Evolutionary conservation across 441 rosid genomes (phyloP).

Genomic region (Euphorbia celastroides): DNA sequence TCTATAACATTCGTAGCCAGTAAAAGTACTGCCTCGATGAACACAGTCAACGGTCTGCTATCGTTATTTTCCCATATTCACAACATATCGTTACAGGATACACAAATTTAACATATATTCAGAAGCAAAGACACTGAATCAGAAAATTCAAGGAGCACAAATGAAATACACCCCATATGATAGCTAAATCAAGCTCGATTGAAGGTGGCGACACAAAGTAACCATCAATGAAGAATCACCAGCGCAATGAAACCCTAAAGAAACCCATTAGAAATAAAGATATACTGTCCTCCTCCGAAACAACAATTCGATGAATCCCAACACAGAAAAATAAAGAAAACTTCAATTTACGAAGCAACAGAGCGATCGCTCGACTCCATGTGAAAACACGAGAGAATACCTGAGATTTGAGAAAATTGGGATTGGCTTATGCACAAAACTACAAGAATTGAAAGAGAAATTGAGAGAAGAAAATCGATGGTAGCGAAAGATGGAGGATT

Average conservation of each 20-base stretch:
- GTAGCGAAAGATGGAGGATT: conserved; percentile 32
- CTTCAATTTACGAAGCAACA: background rate
- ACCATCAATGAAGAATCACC: background rate
- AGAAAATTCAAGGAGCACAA: background rate
- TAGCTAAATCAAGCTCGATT: background rate
- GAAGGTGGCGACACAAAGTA: background rate
- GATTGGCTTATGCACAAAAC: background rate
- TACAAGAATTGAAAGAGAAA: background rate
- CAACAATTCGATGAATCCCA: background rate
- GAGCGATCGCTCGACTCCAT: too few relatives aligned
- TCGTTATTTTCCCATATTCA: background rate
- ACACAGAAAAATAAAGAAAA: background rate
- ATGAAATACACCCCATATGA: background rate
- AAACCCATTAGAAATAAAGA: background rate
- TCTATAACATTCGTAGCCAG: background rate
- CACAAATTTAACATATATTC: background rate
- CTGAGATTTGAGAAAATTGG: background rate
- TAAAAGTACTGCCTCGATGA: background rate
- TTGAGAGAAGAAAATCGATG: background rate
- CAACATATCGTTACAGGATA: background rate
- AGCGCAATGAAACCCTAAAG: background rate
- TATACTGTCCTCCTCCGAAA: background rate
- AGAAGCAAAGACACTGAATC: background rate
- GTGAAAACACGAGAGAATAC: background rate
- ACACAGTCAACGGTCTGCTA: background rate